Conservation (phyloP, 108 stramenopile species). For the Cyclostephanos invisitatus region DNA sequence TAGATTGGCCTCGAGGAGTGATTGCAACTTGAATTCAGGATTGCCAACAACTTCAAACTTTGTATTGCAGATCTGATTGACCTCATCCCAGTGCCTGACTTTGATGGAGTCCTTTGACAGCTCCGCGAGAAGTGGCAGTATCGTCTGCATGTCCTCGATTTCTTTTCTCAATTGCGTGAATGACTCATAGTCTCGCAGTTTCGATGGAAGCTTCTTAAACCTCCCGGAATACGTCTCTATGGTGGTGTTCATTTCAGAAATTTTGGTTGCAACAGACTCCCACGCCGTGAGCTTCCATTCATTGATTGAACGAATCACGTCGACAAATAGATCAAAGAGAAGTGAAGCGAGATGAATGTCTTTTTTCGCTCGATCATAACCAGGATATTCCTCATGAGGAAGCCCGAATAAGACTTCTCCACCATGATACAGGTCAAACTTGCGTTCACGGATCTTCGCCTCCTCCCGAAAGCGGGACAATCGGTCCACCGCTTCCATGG, state of each 20-base stretch:
- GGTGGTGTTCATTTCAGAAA: slow-evolving; percentile 75
- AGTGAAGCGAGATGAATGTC: slow-evolving; percentile 83
- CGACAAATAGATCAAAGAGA: slow-evolving; percentile 86
- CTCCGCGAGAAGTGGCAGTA: slow-evolving; percentile 82
- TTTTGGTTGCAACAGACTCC: slow-evolving; percentile 64
- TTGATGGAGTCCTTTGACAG: slow-evolving; percentile 86
- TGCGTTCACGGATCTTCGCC: slow-evolving; percentile 80
- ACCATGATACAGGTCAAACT: slow-evolving; percentile 78
- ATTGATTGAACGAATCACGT: slow-evolving; percentile 83
- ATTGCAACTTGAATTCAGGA: slow-evolving; percentile 76
- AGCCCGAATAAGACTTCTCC: slow-evolving; percentile 91
- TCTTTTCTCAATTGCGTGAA: slow-evolving; percentile 74
- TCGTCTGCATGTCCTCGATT: slow-evolving; percentile 86
- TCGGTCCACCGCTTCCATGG: slow-evolving; percentile 89
- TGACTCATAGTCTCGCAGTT: slow-evolving; percentile 86
- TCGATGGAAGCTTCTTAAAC: slow-evolving; percentile 86
- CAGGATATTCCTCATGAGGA: slow-evolving; percentile 81
- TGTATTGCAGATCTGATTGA: slow-evolving; percentile 62
- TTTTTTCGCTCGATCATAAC: slow-evolving; percentile 78
- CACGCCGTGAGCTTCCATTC: slow-evolving; percentile 86
- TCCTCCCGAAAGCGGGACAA: slow-evolving; percentile 88
- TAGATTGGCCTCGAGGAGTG: slow-evolving; percentile 64
- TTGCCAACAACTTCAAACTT: slow-evolving; percentile 73
- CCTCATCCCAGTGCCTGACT: slow-evolving; percentile 90
- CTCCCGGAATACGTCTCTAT: slow-evolving; percentile 79